Evolutionary conservation across 1,284 basidiomycete species (phyloP), one percentile per base, ranked within the genome.

Genomic region (Moniliophthora roreri): DNA sequence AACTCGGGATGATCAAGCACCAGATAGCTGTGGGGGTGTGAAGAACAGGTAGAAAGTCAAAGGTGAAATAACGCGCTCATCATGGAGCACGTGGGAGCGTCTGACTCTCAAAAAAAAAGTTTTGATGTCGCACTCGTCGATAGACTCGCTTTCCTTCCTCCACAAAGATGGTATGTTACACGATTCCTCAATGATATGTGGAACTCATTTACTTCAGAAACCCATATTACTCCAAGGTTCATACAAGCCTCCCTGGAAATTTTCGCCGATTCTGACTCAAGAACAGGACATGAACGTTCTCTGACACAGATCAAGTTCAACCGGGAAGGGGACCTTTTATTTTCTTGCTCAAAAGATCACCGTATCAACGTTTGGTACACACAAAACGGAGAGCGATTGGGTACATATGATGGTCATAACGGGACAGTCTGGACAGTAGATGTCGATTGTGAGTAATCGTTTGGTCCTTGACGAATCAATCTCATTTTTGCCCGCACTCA

Each of bases 241-340:
- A 24, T 13, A 5, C 44, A 28, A 46, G 8, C 5, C 16, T 18
- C 2, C 11, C 24, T 4, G n/a, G n/a, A n/a, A 28, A 15, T 26
- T 28, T 34, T 9, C n/a, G 8, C 35, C 18, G 18, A n/a, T 36
- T 35, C 13, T 20, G 18, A 18, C 37, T 42, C 32, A 28, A 37
- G 24, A 37, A 48, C 71, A 89, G 95, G 96, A 61, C 96, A 99
- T 77, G 95, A 98, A 79, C 93, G 96, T 66, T 93, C 97, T 56
- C 80, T 99, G 67, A 98, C 95, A n/a, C 93, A 96, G 75, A 89
- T 94, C 80, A 92, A 91, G 75, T 93, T 95, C 82, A 99, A 99
- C 79, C 75, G 80, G 53, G 96, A 99, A 69, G 96, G 96, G 60
- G 96, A 99, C 72, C 79, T 99, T 11, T 81, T 99, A 53, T 98